These are phyloP conservation scores for Backusella liffmaniae DNA, from an alignment of 192 early-diverging fungal species.

Conservation along the genomic window DNA sequence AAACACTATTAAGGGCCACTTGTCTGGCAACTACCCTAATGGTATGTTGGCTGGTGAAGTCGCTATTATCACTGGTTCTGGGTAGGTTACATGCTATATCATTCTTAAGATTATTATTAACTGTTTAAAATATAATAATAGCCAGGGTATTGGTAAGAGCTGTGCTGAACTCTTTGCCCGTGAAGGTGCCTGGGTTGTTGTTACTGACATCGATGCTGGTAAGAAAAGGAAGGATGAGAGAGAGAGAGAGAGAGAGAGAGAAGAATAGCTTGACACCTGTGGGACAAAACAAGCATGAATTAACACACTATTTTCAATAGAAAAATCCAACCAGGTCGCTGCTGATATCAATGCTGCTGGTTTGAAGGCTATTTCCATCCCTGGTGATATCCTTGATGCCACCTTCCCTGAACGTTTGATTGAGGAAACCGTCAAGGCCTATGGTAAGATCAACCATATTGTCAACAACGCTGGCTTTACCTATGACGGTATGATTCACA, in stretches of 20 bases:
- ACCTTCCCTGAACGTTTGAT: constrained; percentile 55
- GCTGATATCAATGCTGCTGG: constrained; percentile 78
- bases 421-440: constrained; percentile 57
- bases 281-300: not conserved
- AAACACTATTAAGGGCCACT: constrained; percentile 38
- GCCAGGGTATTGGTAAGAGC: constrained; percentile 83
- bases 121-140: constrained; percentile 15
- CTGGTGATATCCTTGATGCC: constrained; percentile 56
- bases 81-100: constrained; percentile 40
- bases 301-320: constrained; percentile 23
- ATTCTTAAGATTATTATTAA: not conserved
- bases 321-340: constrained; percentile 77
- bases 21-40: constrained; percentile 45
- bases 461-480: constrained; percentile 98
- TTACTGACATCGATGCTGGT: constrained; percentile 86
- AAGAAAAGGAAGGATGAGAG: constrained; percentile 7
- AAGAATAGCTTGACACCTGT: not conserved
- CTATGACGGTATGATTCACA: constrained; percentile 88
- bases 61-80: constrained; percentile 64
- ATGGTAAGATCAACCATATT: constrained; percentile 78
- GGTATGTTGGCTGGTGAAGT: constrained; percentile 59
- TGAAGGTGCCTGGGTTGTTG: constrained; percentile 86
- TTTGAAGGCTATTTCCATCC: constrained; percentile 83
- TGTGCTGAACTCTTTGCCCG: constrained; percentile 87
- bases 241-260: too few relatives aligned